phyloP scores from a whole-genome alignment of 768 basidiomycete species.

The Lenzites betulinus region DNA sequence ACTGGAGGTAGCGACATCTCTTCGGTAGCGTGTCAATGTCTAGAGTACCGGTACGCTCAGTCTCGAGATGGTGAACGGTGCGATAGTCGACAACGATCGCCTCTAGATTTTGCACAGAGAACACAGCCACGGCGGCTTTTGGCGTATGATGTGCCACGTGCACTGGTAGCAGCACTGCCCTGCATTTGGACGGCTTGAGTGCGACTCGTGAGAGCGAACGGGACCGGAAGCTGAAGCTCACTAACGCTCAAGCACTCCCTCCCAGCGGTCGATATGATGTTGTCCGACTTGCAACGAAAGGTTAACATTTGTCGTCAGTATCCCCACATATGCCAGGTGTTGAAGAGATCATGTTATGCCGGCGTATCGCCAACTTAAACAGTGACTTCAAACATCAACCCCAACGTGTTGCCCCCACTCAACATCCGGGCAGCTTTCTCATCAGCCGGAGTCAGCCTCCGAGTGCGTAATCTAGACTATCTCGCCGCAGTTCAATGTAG shows the following conservation, averaged over 20 bases:
- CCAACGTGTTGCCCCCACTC: not conserved
- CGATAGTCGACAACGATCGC: not conserved
- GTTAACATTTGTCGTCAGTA: no score
- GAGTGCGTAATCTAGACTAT: no score
- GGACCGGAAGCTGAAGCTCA: not conserved
- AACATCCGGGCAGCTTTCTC: not conserved
- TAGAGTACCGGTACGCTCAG: not conserved
- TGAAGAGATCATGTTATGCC: no score
- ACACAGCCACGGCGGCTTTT: not conserved
- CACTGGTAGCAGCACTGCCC: no score
- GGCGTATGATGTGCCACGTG: not conserved
- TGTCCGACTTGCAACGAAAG: no score
- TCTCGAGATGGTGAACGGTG: not conserved
- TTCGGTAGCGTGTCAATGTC: no score
- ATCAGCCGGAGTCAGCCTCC: not conserved
- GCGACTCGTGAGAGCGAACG: not conserved
- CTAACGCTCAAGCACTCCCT: not conserved
- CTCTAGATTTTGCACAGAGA: not conserved
- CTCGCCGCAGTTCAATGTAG: no score
- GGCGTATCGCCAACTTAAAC: no score
- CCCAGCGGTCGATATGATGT: no score
- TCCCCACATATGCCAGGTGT: no score
- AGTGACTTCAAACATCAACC: no score
- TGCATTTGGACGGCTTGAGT: no score
- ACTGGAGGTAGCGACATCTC: conserved; percentile 25